These are phyloP conservation scores for Cryphonectria carpinicola DNA, from an alignment of 2,329 filamentous ascomycete genomes.

Conservation along the genomic window DNA sequence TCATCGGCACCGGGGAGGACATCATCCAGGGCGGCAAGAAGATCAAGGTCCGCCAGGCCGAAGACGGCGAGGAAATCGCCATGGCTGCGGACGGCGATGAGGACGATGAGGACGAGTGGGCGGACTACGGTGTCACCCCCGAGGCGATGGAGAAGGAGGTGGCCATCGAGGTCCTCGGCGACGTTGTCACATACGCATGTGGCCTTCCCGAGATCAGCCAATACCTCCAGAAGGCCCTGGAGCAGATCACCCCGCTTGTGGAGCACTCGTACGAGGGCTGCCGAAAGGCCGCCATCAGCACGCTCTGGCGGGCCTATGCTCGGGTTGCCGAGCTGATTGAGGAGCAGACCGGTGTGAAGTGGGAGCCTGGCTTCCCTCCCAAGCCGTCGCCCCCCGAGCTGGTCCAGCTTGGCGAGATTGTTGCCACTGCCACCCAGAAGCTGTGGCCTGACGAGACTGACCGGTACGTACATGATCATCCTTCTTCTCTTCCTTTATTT, in stretches of 20 bases:
- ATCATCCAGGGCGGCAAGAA: slow-evolving; percentile 82
- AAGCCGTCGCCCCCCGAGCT: slow-evolving; percentile 78
- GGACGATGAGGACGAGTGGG: slow-evolving; percentile 74
- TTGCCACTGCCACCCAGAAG: slow-evolving; percentile 81
- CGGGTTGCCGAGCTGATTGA: slow-evolving; percentile 89
- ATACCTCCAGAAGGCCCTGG: slow-evolving; percentile 87
- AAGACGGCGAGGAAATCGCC: slow-evolving; percentile 57
- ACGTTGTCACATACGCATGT: slow-evolving; percentile 87
- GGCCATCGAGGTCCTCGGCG: slow-evolving; percentile 90
- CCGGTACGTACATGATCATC: slow-evolving; percentile 67
- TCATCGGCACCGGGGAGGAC: slow-evolving; percentile 68
- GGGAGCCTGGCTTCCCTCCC: slow-evolving; percentile 84
- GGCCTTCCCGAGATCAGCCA: slow-evolving; percentile 72
- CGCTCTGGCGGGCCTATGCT: slow-evolving; percentile 90
- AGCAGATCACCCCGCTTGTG: slow-evolving; percentile 76
- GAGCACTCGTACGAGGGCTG: slow-evolving; percentile 93
- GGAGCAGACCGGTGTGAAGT: slow-evolving; percentile 77
- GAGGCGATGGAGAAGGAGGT: slow-evolving; percentile 97
- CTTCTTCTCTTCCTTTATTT: slow-evolving; percentile 18
- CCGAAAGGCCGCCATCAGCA: slow-evolving; percentile 87
- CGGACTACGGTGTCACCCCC: slow-evolving; percentile 86
- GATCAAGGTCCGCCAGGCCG: slow-evolving; percentile 73
- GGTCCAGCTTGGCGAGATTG: slow-evolving; percentile 81
- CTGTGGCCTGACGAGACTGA: slow-evolving; percentile 91
- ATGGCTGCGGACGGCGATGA: slow-evolving; percentile 60